Conservation (phyloP, 352 stramenopile genomes). For the Pilasporangium apinafurcum region DNA sequence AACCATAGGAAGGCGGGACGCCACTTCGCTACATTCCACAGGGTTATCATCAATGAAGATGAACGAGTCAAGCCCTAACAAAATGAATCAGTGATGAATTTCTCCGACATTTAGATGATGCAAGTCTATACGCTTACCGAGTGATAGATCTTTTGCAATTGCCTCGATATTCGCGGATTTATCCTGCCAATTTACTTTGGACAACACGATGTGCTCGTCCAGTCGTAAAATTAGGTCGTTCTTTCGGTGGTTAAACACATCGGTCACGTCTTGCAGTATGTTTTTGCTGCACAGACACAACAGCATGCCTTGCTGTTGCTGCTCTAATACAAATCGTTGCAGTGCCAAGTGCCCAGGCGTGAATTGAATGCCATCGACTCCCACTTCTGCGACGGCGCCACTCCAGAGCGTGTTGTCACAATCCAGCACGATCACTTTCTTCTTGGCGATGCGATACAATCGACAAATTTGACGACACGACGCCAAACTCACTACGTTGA, state of each 20-base stretch:
- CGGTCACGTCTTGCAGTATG: constrained; percentile 35
- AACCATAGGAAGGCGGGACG: constrained; percentile 30
- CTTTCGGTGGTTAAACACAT: constrained; percentile 33
- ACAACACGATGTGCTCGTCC: constrained; percentile 36
- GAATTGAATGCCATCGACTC: constrained; percentile 25
- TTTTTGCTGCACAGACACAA: constrained; percentile 74
- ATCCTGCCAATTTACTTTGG: constrained; percentile 47
- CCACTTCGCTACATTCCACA: constrained; percentile 63
- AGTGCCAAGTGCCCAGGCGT: constrained; percentile 33
- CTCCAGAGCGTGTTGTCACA: constrained; percentile 77
- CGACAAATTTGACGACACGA: constrained; percentile 46
- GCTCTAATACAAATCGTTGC: constrained; percentile 47
- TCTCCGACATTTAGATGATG: not conserved
- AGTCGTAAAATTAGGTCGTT: constrained; percentile 44
- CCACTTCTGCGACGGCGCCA: constrained; percentile 55
- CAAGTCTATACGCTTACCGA: constrained; percentile 21
- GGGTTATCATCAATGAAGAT: constrained; percentile 73
- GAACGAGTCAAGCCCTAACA: constrained; percentile 49
- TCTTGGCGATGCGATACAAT: constrained; percentile 22
- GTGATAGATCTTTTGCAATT: constrained; percentile 42
- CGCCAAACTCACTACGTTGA: constrained; percentile 35
- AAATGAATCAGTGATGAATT: not conserved
- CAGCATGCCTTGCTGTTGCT: constrained; percentile 40
- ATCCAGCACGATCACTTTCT: constrained; percentile 75
- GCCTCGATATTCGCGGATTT: constrained; percentile 58